These are phyloP conservation scores for Dryas alaskensis DNA, from an alignment of 306 rosid genomes.

Conservation along the genomic window DNA sequence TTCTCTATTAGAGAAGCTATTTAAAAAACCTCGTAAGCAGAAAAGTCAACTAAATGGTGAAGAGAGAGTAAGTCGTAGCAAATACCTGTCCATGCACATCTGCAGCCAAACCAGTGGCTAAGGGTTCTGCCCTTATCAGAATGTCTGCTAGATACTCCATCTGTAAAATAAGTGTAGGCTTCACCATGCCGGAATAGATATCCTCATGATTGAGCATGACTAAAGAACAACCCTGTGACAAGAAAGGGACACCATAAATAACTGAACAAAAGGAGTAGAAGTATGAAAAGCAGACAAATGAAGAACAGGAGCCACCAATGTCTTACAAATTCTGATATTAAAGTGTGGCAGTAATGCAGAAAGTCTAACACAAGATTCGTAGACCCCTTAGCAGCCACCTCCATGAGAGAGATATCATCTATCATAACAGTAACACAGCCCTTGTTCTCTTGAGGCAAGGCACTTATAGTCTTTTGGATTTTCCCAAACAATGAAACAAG, in stretches of 20 bases:
- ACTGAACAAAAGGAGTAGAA: conserved; percentile 13
- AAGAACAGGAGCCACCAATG: neutral
- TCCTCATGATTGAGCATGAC: conserved; percentile 76
- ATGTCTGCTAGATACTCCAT: conserved; percentile 81
- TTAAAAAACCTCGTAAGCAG: neutral
- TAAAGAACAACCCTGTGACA: conserved; percentile 65
- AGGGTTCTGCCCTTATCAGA: conserved; percentile 71
- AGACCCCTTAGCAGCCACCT: conserved; percentile 81
- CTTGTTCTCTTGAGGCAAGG: conserved; percentile 47
- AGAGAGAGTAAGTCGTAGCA: conserved; percentile 21
- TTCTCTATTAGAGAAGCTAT: neutral
- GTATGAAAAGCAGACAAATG: neutral
- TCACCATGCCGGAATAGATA: conserved; percentile 58
- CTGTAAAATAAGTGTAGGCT: conserved; percentile 58
- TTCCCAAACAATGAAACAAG: conserved; percentile 65
- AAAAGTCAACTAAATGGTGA: neutral
- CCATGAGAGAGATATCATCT: conserved; percentile 77
- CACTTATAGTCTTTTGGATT: conserved; percentile 47
- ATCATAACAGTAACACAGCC: conserved; percentile 52
- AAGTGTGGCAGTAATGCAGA: conserved; percentile 77
- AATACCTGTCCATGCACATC: conserved; percentile 98
- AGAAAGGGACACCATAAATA: conserved; percentile 16
- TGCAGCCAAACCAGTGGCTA: conserved; percentile 90
- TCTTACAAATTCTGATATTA: conserved; percentile 76
- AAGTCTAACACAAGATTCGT: conserved; percentile 75